Conservation (phyloP, 805 yeast species). For the Tetrapisispora pingtungensis region DNA sequence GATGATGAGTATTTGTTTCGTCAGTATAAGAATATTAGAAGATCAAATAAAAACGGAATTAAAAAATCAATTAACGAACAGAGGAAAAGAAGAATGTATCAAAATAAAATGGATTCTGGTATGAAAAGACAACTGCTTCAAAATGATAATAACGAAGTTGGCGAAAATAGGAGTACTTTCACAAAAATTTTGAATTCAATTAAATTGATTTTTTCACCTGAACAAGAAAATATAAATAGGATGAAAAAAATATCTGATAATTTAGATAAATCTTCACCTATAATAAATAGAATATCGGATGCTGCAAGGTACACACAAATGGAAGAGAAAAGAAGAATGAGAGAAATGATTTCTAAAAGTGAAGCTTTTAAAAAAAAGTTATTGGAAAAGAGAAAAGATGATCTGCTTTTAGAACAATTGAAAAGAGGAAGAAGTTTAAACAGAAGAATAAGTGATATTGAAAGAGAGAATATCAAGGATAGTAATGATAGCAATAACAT, state of each 20-base stretch:
- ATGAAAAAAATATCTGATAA: constrained; percentile 15
- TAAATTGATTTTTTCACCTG: constrained; percentile 12
- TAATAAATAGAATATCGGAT: constrained; percentile 2
- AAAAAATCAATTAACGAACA: background rate
- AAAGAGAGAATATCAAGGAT: no score
- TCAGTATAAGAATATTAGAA: background rate
- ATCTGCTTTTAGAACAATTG: constrained; percentile 17
- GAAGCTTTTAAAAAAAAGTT: constrained; percentile 23
- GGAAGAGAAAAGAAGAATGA: constrained; percentile 5
- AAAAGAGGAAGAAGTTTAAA: constrained; percentile 5
- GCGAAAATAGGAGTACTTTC: background rate
- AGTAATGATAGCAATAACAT: no score
- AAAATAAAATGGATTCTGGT: background rate
- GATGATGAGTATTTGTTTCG: background rate
- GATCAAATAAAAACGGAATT: background rate
- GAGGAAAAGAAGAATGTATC: background rate
- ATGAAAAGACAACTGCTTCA: no score
- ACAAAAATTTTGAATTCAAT: background rate
- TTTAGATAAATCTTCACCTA: constrained; percentile 5
- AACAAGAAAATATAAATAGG: constrained; percentile 13
- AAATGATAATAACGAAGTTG: background rate
- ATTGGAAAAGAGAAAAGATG: constrained; percentile 22
- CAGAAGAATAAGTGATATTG: background rate
- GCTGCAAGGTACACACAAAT: background rate
- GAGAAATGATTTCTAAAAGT: constrained; percentile 19